A percentile compares a stretch with the other conserved stretches of the same genome.
phyloP scores from a whole-genome alignment of 345 rosid genomes.

The Brassica carinata region DNA sequence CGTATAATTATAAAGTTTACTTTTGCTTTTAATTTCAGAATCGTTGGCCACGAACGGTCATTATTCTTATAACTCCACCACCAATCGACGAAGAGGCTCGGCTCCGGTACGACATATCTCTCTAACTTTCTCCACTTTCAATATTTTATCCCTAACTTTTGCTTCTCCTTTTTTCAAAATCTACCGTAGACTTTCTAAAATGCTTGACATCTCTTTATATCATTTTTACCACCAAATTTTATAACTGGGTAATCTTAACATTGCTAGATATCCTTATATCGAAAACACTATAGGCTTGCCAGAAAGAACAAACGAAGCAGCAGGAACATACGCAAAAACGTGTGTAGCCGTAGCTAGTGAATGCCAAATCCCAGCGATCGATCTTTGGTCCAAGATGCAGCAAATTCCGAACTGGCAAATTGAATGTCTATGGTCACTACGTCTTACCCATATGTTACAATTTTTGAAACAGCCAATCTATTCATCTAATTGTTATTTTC shows the following conservation, averaged over 20 bases:
- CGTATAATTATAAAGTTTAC: background rate
- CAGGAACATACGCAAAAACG: conserved; percentile 67
- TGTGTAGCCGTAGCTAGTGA: conserved; percentile 61
- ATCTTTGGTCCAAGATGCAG: conserved; percentile 89
- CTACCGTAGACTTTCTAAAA: background rate
- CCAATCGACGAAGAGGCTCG: conserved; percentile 91
- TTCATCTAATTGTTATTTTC: background rate
- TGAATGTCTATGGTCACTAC: conserved; percentile 48
- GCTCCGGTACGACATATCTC: conserved; percentile 49
- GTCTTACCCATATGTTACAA: background rate
- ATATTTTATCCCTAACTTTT: background rate
- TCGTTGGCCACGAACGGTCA: conserved; percentile 59
- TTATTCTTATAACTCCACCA: conserved; percentile 83
- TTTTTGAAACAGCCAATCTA: background rate
- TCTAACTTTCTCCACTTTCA: background rate
- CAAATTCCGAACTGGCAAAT: conserved; percentile 60
- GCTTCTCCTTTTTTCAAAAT: background rate
- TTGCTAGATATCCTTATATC: conserved; percentile 61
- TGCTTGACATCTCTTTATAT: background rate
- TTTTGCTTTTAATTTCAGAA: conserved; percentile 43
- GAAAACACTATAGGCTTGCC: conserved; percentile 67
- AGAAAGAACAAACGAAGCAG: conserved; percentile 92
- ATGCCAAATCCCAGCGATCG: conserved; percentile 53
- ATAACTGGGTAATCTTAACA: background rate
- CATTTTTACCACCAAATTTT: background rate